phyloP scores from a whole-genome alignment of 306 rosid genomes.

The Hippophae gyantsensis region DNA sequence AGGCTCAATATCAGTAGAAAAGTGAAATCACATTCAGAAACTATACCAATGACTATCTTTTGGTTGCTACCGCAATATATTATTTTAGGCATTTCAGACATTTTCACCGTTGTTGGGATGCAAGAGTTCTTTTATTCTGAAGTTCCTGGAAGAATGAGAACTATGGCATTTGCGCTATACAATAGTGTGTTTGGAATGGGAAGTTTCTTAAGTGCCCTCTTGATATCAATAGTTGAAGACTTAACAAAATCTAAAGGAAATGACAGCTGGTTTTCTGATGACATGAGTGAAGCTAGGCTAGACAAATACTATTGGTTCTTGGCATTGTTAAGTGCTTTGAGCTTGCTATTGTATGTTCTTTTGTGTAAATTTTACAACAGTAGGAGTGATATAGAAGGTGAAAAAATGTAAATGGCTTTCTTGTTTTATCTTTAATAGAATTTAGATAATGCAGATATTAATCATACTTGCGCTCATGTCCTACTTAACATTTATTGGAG shows the following conservation, averaged over 20 bases:
- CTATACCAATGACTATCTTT: constrained; percentile 57
- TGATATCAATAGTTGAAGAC: constrained; percentile 55
- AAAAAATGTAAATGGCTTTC: constrained; percentile 25
- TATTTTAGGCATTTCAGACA: constrained; percentile 72
- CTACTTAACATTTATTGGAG: no score
- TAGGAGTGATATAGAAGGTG: constrained; percentile 31
- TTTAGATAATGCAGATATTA: no score
- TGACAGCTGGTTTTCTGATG: constrained; percentile 78
- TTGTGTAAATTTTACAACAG: constrained; percentile 45
- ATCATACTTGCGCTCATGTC: no score
- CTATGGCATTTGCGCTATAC: constrained; percentile 69
- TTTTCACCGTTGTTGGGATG: constrained; percentile 93
- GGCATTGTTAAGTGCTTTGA: constrained; percentile 40
- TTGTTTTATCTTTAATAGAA: not conserved
- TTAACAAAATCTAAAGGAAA: constrained; percentile 37
- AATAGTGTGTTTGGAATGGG: constrained; percentile 93
- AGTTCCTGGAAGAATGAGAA: constrained; percentile 71
- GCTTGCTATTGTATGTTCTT: constrained; percentile 47
- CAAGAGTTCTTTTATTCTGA: constrained; percentile 91
- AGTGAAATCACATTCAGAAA: constrained; percentile 24
- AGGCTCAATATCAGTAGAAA: constrained; percentile 45
- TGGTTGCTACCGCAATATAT: constrained; percentile 89
- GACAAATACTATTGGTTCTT: constrained; percentile 79
- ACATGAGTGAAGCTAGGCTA: constrained; percentile 67
- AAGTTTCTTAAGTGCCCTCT: constrained; percentile 73